These are phyloP conservation scores for Nicotiana otophora DNA, from an alignment of 257 asterid species.

Conservation along the genomic window DNA sequence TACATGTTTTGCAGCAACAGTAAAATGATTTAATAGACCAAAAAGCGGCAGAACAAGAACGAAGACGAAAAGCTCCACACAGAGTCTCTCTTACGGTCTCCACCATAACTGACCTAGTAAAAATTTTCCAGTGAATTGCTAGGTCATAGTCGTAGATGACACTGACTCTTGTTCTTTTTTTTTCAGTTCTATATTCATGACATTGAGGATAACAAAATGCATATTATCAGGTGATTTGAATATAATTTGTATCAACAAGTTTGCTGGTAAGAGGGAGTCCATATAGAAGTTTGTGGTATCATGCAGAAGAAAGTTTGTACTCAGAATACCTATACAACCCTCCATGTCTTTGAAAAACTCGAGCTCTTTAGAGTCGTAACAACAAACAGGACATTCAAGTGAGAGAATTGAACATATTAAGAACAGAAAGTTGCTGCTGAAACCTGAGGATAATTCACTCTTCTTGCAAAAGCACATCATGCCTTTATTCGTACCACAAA, in stretches of 20 bases:
- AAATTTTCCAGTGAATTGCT: no score
- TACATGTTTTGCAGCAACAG: no score
- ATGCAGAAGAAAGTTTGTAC: not conserved
- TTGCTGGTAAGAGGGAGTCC: not conserved
- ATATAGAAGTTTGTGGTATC: not conserved
- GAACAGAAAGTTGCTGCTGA: not conserved
- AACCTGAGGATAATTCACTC: slow-evolving; percentile 10
- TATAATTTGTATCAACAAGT: not conserved
- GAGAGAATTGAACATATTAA: not conserved
- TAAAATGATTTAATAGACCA: no score
- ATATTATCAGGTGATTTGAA: not conserved
- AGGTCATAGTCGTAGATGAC: no score
- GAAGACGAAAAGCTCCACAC: no score
- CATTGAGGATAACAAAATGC: no score
- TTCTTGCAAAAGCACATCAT: slow-evolving; percentile 21
- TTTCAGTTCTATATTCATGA: no score
- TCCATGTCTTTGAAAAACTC: not conserved
- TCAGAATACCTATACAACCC: not conserved
- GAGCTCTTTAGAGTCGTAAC: not conserved
- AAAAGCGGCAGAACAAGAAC: no score
- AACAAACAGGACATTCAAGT: not conserved
- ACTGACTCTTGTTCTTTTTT: no score
- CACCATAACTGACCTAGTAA: no score
- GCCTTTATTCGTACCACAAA: slow-evolving; percentile 65
- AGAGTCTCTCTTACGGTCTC: no score